Evolutionary conservation across 768 basidiomycete species (phyloP), one percentile per base, ranked within the genome.

Genomic region (Cystofilobasidium ferigula): DNA sequence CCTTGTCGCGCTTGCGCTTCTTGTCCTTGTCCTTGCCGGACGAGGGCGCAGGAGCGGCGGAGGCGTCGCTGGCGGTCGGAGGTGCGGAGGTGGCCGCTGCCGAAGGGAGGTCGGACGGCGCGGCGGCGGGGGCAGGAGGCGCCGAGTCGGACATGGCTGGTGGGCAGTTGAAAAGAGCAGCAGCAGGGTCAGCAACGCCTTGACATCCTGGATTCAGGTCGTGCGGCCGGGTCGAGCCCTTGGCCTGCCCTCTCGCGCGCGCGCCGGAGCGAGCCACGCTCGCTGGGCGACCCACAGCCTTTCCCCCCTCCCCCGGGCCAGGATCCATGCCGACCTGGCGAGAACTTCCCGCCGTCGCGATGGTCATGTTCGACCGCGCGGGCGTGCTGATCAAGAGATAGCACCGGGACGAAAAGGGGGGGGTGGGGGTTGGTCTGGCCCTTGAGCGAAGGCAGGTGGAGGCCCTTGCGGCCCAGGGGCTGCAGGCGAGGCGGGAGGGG

Each of bases 1-100:
- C 26, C 34, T 57, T 20, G 43, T 64, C 36, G 40, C 43, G 26
- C 42, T 64, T 45, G 38, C 10, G 24, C 35, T 40, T 20, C 28
- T 36, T 54, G 32, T 63, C 62, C 53, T 63, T 64, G 22, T 64
- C 57, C n/a, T 20, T 42, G 43, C 58, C 58, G 56, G 24, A 6
- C 48, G 6, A 6, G 24, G 24, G 24, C 30, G 38, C 26, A 43
- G 43, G 4, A 8, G 40, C 20, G 38, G 43, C 13, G 20, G 58
- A 22, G 24, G 28, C 24, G 30, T 43, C 43, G 58, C 2, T 30
- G 30, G 18, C 40, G 9, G 26, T 16, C 24, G 40, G 18, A 14
- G 34, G 16, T 16, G 34, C 22, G 56, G 8, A 14, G 28, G 32
- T 16, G 10, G 32, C 30, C 16, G 18, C 32, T 22, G 57, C 36